These are phyloP conservation scores for Geosmithia morbida DNA, from an alignment of 2,329 filamentous ascomycete species.

Conservation along the genomic window DNA sequence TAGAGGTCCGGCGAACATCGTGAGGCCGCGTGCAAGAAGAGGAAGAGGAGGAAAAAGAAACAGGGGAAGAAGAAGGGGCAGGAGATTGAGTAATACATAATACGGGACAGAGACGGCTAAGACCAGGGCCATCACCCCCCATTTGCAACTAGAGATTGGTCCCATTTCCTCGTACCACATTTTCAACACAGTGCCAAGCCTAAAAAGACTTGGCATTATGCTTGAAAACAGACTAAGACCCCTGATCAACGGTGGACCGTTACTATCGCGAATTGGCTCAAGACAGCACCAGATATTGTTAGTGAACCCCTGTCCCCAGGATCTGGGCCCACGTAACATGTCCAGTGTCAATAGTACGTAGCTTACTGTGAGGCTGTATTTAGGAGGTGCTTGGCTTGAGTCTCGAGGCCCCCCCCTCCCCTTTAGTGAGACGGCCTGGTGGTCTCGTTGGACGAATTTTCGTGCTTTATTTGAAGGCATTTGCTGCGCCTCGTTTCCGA, in stretches of 20 bases:
- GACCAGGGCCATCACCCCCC: too few species aligned
- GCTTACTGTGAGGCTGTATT: neutral
- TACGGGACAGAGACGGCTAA: too few species aligned
- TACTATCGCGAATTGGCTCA: neutral
- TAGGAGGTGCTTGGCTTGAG: neutral
- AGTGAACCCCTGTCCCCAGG: too few species aligned
- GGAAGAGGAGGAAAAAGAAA: too few species aligned
- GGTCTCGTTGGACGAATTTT: too few species aligned
- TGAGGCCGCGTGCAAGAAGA: too few species aligned
- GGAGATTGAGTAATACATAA: too few species aligned
- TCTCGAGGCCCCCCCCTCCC: too few species aligned
- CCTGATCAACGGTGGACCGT: neutral
- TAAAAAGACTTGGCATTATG: neutral
- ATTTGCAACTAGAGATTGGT: neutral
- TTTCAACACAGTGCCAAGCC: neutral
- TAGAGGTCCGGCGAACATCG: too few species aligned
- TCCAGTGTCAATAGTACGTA: neutral
- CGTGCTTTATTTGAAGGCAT: too few species aligned
- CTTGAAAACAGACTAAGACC: neutral
- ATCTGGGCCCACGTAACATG: neutral
- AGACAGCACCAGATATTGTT: neutral
- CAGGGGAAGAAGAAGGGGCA: too few species aligned
- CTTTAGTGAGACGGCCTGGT: too few species aligned
- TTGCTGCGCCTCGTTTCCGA: slow-evolving; percentile 1
- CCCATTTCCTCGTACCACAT: neutral